Percentiles rank a stretch among this genome's conserved stretches.
phyloP scores from a whole-genome alignment of 73 alveolate species.

The Stentor coeruleus region DNA sequence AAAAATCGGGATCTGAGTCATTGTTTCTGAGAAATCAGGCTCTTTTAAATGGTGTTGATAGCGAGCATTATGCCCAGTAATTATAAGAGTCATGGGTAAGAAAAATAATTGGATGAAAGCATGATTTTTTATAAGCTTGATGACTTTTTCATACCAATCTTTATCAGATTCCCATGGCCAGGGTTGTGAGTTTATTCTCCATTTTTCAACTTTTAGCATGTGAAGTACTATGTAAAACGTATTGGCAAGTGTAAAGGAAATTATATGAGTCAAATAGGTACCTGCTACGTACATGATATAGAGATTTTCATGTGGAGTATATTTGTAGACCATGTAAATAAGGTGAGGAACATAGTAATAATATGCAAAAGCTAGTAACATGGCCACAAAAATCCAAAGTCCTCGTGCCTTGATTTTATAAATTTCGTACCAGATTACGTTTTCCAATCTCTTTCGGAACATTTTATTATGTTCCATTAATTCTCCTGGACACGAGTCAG shows the following conservation, averaged over 20 bases:
- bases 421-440: too few species aligned
- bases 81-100: not conserved
- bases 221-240: slow-evolving; percentile 38
- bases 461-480: too few species aligned
- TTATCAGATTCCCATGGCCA: slow-evolving; percentile 25
- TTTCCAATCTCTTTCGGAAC: too few species aligned
- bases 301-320: too few species aligned
- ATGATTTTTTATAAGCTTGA: not conserved
- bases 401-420: too few species aligned
- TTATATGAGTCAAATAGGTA: not conserved
- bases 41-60: slow-evolving; percentile 25
- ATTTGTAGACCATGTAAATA: too few species aligned
- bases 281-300: not conserved
- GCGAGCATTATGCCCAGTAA: slow-evolving; percentile 26
- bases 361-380: too few species aligned
- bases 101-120: not conserved
- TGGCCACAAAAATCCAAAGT: too few species aligned
- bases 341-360: too few species aligned
- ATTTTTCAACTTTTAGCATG: slow-evolving; percentile 46
- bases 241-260: not conserved
- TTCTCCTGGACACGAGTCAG: too few species aligned
- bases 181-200: not conserved
- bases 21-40: not conserved
- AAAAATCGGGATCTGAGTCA: slow-evolving; percentile 23
- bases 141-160: not conserved